Evolutionary conservation across 2,329 filamentous ascomycete species (phyloP).

Genomic region (Epichloe uncinata): DNA sequence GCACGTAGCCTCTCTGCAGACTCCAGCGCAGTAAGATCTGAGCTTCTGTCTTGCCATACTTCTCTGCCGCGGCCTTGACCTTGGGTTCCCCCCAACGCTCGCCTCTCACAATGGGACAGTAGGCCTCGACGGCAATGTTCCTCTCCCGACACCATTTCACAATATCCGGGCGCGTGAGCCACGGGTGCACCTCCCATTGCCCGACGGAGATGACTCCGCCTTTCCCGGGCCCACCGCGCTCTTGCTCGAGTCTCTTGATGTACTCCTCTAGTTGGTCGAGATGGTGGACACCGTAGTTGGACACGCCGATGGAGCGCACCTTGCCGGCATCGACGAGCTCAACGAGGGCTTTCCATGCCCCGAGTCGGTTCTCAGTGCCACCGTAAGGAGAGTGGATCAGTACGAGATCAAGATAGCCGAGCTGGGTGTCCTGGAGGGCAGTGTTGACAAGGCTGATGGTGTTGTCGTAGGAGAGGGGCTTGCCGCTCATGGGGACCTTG

Average conservation of each 20-base stretch:
- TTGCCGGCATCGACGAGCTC: constrained; percentile 49
- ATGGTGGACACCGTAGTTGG: constrained; percentile 52
- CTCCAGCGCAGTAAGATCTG: constrained; percentile 74
- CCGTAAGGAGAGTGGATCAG: constrained; percentile 50
- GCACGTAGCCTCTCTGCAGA: constrained; percentile 63
- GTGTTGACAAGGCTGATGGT: constrained; percentile 50
- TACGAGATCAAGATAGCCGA: constrained; percentile 55
- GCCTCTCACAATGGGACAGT: constrained; percentile 49
- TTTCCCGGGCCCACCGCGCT: constrained; percentile 47
- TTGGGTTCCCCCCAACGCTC: constrained; percentile 59
- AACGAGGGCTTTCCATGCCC: constrained; percentile 49
- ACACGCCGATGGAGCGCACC: constrained; percentile 48
- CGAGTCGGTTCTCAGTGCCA: constrained; percentile 40
- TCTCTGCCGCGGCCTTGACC: constrained; percentile 51
- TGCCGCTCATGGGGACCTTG: constrained; percentile 33
- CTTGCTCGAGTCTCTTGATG: constrained; percentile 46
- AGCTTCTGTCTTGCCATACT: constrained; percentile 59
- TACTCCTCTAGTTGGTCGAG: constrained; percentile 45
- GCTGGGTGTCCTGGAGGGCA: constrained; percentile 46
- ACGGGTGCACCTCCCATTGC: constrained; percentile 85
- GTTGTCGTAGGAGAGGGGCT: constrained; percentile 42
- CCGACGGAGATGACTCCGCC: constrained; percentile 68
- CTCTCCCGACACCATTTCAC: constrained; percentile 59
- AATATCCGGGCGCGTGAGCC: constrained; percentile 70
- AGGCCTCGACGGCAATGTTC: constrained; percentile 49